phyloP scores from a whole-genome alignment of 2,329 filamentous ascomycete genomes.

The Camillea tinctor region DNA sequence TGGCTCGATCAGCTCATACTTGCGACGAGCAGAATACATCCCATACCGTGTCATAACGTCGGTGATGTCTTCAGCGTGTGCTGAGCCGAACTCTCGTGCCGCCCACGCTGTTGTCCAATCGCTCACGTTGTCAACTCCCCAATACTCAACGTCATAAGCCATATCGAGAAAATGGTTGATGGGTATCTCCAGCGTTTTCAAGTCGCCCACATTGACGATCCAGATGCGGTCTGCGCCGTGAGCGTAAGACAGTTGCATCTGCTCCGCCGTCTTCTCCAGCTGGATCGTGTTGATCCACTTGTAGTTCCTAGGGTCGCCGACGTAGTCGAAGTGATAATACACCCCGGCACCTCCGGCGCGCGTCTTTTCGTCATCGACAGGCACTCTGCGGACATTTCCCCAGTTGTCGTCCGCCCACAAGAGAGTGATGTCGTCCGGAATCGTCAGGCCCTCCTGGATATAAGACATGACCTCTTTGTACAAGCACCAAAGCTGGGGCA shows the following conservation, averaged over 20 bases:
- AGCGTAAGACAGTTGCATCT: slow-evolving; percentile 61
- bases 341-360: slow-evolving; percentile 57
- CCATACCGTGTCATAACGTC: slow-evolving; percentile 55
- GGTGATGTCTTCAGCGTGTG: slow-evolving; percentile 47
- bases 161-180: slow-evolving; percentile 68
- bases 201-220: slow-evolving; percentile 64
- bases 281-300: slow-evolving; percentile 68
- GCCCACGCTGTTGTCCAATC: slow-evolving; percentile 59
- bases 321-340: slow-evolving; percentile 55
- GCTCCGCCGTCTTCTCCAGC: slow-evolving; percentile 62
- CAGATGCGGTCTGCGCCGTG: slow-evolving; percentile 58
- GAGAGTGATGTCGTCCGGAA: slow-evolving; percentile 61
- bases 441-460: slow-evolving; percentile 59
- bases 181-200: slow-evolving; percentile 63
- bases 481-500: slow-evolving; percentile 70
- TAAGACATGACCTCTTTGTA: slow-evolving; percentile 75
- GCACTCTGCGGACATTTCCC: slow-evolving; percentile 59
- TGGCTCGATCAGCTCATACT: slow-evolving; percentile 59
- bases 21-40: slow-evolving; percentile 54
- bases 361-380: slow-evolving; percentile 51
- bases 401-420: slow-evolving; percentile 65
- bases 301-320: slow-evolving; percentile 58
- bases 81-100: slow-evolving; percentile 53
- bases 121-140: slow-evolving; percentile 53
- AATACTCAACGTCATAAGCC: slow-evolving; percentile 61